Percentiles rank a stretch among this genome's conserved stretches.
These are phyloP conservation scores for Linnemannia schmuckeri DNA, from an alignment of 192 early-diverging fungal species.

Conservation along the genomic window DNA sequence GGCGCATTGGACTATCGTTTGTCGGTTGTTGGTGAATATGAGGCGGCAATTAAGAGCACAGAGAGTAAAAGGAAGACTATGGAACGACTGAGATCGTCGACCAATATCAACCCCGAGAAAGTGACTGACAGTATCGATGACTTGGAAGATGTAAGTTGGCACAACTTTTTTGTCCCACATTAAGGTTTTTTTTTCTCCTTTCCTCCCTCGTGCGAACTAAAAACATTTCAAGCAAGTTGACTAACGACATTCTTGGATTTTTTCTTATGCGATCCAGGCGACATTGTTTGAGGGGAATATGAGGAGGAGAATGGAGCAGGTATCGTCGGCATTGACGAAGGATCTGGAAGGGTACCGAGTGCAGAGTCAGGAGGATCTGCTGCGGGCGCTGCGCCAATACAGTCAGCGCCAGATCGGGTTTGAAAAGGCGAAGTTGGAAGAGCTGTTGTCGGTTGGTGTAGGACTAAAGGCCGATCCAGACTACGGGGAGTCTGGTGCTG, in stretches of 20 bases:
- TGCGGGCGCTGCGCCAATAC: constrained; percentile 51
- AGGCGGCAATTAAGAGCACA: constrained; percentile 54
- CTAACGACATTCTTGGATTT: background rate
- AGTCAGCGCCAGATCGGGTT: constrained; percentile 58
- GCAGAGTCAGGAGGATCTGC: constrained; percentile 56
- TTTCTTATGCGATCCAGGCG: constrained; percentile 25
- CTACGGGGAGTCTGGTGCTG: background rate
- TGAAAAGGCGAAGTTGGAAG: constrained; percentile 59
- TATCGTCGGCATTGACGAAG: constrained; percentile 47
- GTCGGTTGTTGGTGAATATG: constrained; percentile 55
- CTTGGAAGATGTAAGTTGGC: constrained; percentile 55
- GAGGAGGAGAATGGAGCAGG: constrained; percentile 56
- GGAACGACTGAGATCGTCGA: constrained; percentile 59
- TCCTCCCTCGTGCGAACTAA: background rate
- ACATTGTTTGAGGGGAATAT: constrained; percentile 57
- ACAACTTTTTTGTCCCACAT: background rate
- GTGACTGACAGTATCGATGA: constrained; percentile 60
- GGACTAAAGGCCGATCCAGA: constrained; percentile 9
- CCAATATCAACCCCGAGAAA: constrained; percentile 58
- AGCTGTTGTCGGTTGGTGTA: constrained; percentile 33
- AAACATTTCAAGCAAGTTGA: constrained; percentile 1
- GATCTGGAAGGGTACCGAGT: constrained; percentile 54
- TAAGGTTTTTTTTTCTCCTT: background rate
- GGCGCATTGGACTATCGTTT: constrained; percentile 54
- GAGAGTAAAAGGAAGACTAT: constrained; percentile 58